A percentile compares a stretch with the other conserved stretches of the same genome.
Evolutionary conservation across 2,329 filamentous ascomycete species (phyloP).

Genomic region (Paramyrothecium roridum): DNA sequence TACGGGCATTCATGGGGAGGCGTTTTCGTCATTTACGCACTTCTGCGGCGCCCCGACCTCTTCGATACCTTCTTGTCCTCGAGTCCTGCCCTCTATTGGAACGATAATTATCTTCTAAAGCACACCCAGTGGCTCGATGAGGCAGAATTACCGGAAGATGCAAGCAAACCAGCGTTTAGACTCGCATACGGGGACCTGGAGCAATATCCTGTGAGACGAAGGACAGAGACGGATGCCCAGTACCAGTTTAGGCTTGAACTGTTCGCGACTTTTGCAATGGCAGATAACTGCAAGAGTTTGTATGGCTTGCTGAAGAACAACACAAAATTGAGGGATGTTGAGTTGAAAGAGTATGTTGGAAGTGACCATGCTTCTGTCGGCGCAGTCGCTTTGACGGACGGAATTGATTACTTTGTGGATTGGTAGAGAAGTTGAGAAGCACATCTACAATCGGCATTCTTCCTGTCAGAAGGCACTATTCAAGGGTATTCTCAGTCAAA

Average conservation of each 20-base stretch:
- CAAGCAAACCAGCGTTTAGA: not conserved
- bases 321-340: not conserved
- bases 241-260: not conserved
- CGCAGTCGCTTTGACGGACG: not conserved
- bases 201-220: not conserved
- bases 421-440: not conserved
- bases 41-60: not conserved
- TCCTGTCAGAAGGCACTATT: too few relatives aligned
- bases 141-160: not conserved
- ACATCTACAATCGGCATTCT: too few relatives aligned
- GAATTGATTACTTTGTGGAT: conserved; percentile 1
- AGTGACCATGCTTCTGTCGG: not conserved
- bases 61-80: not conserved
- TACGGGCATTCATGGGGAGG: not conserved
- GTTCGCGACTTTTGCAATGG: not conserved
- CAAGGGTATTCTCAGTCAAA: too few relatives aligned
- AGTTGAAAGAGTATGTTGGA: not conserved
- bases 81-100: not conserved
- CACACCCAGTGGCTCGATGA: not conserved
- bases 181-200: not conserved
- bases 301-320: not conserved
- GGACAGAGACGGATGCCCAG: not conserved
- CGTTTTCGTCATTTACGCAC: not conserved
- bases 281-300: not conserved
- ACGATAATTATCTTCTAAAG: not conserved